Conservation (phyloP, 768 basidiomycete species). For the Mycena indigotica region DNA sequence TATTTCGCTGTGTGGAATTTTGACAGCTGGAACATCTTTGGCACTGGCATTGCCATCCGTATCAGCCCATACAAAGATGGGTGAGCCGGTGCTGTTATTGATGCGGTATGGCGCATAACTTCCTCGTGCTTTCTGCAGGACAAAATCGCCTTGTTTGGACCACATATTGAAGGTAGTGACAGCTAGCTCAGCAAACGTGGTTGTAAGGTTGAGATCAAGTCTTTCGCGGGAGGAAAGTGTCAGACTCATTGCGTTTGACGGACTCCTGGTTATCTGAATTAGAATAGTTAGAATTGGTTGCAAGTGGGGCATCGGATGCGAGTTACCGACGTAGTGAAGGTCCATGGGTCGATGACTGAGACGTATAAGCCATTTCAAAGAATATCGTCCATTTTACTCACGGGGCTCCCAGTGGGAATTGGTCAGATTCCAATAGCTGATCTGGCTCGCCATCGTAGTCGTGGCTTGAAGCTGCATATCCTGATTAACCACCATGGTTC, state of each 20-base stretch:
- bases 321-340: constrained; percentile 70
- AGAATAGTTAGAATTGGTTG: background rate
- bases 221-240: constrained; percentile 76
- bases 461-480: constrained; percentile 73
- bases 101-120: constrained; percentile 93
- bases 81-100: constrained; percentile 86
- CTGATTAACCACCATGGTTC: background rate
- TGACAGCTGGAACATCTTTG: constrained; percentile 53
- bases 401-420: constrained; percentile 99
- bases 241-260: constrained; percentile 55
- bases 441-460: constrained; percentile 76
- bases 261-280: constrained; percentile 51
- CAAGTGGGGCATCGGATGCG: no score
- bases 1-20: constrained; percentile 71
- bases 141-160: constrained; percentile 71
- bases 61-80: constrained; percentile 86
- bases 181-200: constrained; percentile 85
- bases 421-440: constrained; percentile 95
- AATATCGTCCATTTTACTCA: constrained; percentile 35
- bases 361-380: background rate
- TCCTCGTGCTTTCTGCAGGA: constrained; percentile 78
- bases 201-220: constrained; percentile 88
- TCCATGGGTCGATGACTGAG: constrained; percentile 94
- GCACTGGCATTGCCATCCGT: constrained; percentile 52
- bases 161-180: constrained; percentile 72